Evolutionary conservation across 2,329 filamentous ascomycete species (phyloP), one percentile per base, ranked within the genome.

Genomic region (Sarocladium oryzae): DNA sequence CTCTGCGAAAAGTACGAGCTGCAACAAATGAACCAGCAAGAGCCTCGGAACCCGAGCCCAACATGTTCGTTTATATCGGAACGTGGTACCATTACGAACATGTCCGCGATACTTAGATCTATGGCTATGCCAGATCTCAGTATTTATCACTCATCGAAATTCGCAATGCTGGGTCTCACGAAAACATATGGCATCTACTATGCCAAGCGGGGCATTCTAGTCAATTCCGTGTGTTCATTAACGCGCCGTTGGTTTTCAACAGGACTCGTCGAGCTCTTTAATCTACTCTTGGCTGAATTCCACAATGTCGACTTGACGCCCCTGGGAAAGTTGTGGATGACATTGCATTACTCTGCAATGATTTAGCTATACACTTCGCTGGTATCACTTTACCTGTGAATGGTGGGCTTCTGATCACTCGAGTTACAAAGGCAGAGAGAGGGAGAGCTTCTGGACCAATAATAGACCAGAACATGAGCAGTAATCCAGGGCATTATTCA

Each of bases 21-120:
- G 2, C 32, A 64, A 40, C 66, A 70, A 33, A 73, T 73, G 70
- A 58, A 70, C 15, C 57, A 66, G 52, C 69, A 73, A 52, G 63
- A 67, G 3, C 66, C 60, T 23, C 16, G 16, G 2, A 67, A 70
- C 13, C 48, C 55, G 4, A 69, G 66, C 0, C 51, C 54, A 6
- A 61, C 67, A 30, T 60, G 69, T 45, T 61, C 24, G 13, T 43
- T 46, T 16, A 54, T 26, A 20, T 38, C 4, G 52, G 54, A 56
- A 35, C 26, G 50, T 5, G 54, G 54, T 4, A 50, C 51, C 15
- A 56, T 56, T n/a, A 48, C 54, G 40, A 56, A 56, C 43, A 50
- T 56, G 16, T 45, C 41, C 9, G 54, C 54, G 3, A 50, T 56
- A 7, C 52, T 52, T 26, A 50, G 52, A 7, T 43, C 51, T 13